phyloP scores from a whole-genome alignment of 2,329 filamentous ascomycete genomes.

The Ophiognomonia clavigignenti-juglandacearum region DNA sequence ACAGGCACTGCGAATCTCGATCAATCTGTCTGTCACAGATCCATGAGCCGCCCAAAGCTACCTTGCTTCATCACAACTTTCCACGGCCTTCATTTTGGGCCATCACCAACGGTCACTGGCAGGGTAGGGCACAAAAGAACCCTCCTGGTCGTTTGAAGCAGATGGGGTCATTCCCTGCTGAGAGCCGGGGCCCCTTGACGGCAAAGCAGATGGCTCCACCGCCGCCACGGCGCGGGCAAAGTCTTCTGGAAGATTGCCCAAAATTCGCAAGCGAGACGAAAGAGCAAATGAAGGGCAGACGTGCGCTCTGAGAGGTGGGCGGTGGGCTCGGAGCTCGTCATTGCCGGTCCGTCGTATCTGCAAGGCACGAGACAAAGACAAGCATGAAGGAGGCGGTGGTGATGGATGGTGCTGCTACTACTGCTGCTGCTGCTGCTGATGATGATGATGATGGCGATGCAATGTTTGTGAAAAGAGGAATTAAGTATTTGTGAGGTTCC shows the following conservation, averaged over 20 bases:
- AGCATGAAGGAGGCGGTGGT: neutral
- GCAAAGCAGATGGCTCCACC: neutral
- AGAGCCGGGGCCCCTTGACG: neutral
- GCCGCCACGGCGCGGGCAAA: neutral
- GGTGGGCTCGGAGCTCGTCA: too few relatives aligned
- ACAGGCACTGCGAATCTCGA: too few relatives aligned
- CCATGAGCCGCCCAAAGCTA: neutral
- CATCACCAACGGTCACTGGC: constrained; percentile 5
- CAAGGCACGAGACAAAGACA: neutral
- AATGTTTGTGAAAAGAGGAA: too few relatives aligned
- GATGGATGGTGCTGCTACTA: too few relatives aligned
- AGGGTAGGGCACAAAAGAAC: neutral
- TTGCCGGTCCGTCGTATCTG: neutral
- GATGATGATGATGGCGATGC: too few relatives aligned
- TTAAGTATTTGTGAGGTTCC: neutral
- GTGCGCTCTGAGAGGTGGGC: neutral
- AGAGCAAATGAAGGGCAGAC: constrained; percentile 9
- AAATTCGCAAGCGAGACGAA: constrained; percentile 13
- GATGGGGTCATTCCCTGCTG: constrained; percentile 5
- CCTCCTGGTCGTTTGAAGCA: constrained; percentile 6
- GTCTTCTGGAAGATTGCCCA: constrained; percentile 17
- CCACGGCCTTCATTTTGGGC: too few relatives aligned
- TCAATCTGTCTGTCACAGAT: neutral
- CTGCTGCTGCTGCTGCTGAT: too few relatives aligned
- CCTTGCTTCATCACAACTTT: neutral